Evolutionary conservation across 2,329 filamentous ascomycete species (phyloP).

Genomic region (Byssothecium circinans): DNA sequence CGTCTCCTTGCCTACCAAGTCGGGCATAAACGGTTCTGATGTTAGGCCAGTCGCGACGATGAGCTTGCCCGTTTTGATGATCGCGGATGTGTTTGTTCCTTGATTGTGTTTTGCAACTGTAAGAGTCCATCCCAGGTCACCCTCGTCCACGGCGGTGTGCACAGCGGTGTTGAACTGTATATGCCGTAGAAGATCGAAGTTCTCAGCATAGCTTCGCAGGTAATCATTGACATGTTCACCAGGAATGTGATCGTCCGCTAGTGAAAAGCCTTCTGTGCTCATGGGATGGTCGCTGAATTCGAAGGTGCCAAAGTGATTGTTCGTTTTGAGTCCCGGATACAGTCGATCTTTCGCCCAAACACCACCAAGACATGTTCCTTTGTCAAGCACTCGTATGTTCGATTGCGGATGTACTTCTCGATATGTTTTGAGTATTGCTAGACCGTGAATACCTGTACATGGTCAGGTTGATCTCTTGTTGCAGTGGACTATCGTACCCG

Average conservation of each 20-base stretch:
- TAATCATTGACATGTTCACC: slow-evolving; percentile 61
- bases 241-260: slow-evolving; percentile 60
- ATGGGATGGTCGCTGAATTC: slow-evolving; percentile 46
- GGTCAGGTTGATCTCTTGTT: background rate
- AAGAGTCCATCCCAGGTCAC: slow-evolving; percentile 25
- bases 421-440: slow-evolving; percentile 54
- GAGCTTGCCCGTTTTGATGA: slow-evolving; percentile 49
- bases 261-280: slow-evolving; percentile 25
- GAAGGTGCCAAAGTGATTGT: slow-evolving; percentile 47
- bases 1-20: slow-evolving; percentile 51
- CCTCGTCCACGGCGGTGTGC: slow-evolving; percentile 48
- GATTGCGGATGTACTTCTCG: slow-evolving; percentile 47
- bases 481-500: slow-evolving; percentile 18
- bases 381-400: slow-evolving; percentile 50
- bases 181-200: slow-evolving; percentile 50
- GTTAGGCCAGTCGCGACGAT: slow-evolving; percentile 66
- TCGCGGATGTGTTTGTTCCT: background rate
- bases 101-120: slow-evolving; percentile 9
- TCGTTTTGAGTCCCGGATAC: slow-evolving; percentile 49
- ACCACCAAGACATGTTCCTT: slow-evolving; percentile 44
- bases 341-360: slow-evolving; percentile 48
- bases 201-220: slow-evolving; percentile 48
- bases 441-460: slow-evolving; percentile 42
- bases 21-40: slow-evolving; percentile 59
- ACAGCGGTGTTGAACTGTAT: slow-evolving; percentile 59